phyloP scores from a whole-genome alignment of 208 protist species.

The Polymyxa betae region DNA sequence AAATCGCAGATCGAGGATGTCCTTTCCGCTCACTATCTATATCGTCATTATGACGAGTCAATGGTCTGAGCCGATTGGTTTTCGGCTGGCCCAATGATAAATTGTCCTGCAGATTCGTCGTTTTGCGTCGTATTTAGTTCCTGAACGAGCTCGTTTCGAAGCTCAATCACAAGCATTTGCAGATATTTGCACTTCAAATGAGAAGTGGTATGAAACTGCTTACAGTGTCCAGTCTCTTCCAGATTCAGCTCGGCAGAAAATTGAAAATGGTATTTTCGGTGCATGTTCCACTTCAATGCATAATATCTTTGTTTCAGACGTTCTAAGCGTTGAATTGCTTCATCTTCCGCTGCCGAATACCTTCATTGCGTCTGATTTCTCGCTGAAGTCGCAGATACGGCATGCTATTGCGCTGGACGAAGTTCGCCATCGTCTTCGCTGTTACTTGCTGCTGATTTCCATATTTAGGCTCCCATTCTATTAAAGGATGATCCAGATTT shows the following conservation, averaged over 20 bases:
- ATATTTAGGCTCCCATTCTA: background rate
- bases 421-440: background rate
- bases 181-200: background rate
- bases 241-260: background rate
- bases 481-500: constrained; percentile 4
- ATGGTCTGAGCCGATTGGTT: background rate
- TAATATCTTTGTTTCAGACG: background rate
- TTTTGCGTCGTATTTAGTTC: background rate
- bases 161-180: background rate
- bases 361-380: constrained; percentile 62
- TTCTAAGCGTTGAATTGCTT: constrained; percentile 10
- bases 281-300: background rate
- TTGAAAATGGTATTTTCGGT: background rate
- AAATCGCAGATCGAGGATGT: background rate
- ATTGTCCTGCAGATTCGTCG: background rate
- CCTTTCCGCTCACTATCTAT: constrained; percentile 29
- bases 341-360: constrained; percentile 58
- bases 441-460: constrained; percentile 12
- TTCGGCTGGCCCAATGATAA: background rate
- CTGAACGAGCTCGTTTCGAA: constrained; percentile 29
- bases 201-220: constrained; percentile 16
- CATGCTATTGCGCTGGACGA: background rate
- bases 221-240: background rate
- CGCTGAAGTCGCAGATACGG: background rate
- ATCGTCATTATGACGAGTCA: background rate